Evolutionary conservation across 176 grass and related monocot species (phyloP).

Genomic region (Microstegium vimineum): DNA sequence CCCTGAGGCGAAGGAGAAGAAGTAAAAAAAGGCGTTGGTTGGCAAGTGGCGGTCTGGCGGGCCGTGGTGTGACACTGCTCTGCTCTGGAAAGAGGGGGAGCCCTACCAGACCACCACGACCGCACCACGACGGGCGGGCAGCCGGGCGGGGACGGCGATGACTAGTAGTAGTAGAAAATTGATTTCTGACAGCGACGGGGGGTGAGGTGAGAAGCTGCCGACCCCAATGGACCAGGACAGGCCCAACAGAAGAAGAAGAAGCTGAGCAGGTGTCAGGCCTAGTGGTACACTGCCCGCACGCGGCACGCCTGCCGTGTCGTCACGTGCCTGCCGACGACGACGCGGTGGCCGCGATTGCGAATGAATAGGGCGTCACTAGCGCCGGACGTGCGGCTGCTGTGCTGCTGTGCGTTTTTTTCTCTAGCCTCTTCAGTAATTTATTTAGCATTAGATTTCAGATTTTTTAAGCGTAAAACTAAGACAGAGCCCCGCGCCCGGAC

Average conservation of each 20-base stretch:
- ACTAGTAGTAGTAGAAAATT: not conserved
- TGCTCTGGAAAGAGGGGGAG: not conserved
- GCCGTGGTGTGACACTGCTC: not conserved
- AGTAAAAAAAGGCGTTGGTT: not conserved
- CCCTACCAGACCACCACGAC: not conserved
- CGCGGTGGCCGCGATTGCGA: not conserved
- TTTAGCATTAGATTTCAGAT: too few species aligned
- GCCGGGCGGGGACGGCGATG: not conserved
- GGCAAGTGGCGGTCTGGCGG: not conserved
- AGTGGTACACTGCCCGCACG: not conserved
- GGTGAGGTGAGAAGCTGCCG: not conserved
- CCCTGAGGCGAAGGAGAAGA: not conserved
- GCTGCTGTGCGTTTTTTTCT: too few species aligned
- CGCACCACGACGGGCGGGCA: not conserved
- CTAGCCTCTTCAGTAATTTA: too few species aligned
- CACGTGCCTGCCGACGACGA: not conserved
- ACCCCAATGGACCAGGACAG: not conserved
- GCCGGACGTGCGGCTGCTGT: too few species aligned
- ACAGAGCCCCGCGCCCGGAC: too few species aligned
- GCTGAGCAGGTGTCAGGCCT: not conserved
- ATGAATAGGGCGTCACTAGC: too few species aligned
- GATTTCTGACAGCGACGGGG: not conserved
- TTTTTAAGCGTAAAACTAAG: too few species aligned
- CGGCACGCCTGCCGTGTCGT: not conserved
- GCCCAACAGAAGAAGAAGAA: not conserved